Percentiles rank a stretch among this genome's conserved stretches.
Evolutionary conservation across 2,329 filamentous ascomycete genomes (phyloP).

Genomic region (Fusarium secorum): DNA sequence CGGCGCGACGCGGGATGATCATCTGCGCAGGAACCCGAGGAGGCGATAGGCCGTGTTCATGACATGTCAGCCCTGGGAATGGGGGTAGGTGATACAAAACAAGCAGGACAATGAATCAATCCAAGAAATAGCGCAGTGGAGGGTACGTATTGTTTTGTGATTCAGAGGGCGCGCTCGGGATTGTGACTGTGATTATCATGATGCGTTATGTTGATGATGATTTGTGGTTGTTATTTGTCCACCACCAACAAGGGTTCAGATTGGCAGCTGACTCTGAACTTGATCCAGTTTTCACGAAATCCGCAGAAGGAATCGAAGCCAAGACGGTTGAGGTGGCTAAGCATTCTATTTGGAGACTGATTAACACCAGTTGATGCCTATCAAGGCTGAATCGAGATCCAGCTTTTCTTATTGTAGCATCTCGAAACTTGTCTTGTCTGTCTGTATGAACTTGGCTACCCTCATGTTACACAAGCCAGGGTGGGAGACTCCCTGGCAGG

Average conservation of each 20-base stretch:
- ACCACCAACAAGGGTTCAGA: not conserved
- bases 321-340: conserved; percentile 1
- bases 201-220: conserved; percentile 7
- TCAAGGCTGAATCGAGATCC: conserved; percentile 26
- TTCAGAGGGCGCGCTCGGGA: conserved; percentile 7
- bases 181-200: conserved; percentile 3
- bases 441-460: conserved; percentile 16
- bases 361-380: not conserved
- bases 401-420: conserved; percentile 7
- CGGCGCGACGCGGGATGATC: conserved; percentile 40
- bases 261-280: conserved; percentile 1
- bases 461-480: conserved; percentile 14
- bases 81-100: not conserved
- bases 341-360: conserved; percentile 1
- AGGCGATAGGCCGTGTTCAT: conserved; percentile 34
- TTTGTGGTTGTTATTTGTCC: conserved; percentile 10
- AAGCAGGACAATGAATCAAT: conserved; percentile 2
- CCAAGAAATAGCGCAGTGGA: conserved; percentile 32
- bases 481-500: not conserved
- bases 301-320: not conserved
- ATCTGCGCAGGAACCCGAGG: conserved; percentile 45
- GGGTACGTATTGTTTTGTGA: conserved; percentile 10
- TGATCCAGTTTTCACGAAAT: not conserved
- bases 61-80: conserved; percentile 17
- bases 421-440: conserved; percentile 11